These are phyloP conservation scores for Fonsecaea erecta DNA, from an alignment of 2,329 filamentous ascomycete species.

Conservation along the genomic window DNA sequence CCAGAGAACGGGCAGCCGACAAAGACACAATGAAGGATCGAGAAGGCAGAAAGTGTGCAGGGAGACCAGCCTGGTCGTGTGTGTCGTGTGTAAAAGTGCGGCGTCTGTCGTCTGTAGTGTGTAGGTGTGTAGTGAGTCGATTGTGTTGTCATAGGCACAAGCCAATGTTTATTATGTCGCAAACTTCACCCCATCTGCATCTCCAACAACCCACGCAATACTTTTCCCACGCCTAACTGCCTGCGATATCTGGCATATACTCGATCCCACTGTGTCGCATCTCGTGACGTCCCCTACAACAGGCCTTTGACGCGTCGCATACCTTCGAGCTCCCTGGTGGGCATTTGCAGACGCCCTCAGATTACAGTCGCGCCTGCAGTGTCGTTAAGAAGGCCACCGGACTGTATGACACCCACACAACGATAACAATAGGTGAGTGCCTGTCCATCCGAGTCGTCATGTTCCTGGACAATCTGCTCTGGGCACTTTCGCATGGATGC, in stretches of 20 bases:
- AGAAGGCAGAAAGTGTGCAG: neutral
- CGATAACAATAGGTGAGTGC: slow-evolving; percentile 9
- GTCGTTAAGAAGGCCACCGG: neutral
- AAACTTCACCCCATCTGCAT: neutral
- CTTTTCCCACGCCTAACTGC: neutral
- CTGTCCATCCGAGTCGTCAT: neutral
- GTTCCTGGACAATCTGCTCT: neutral
- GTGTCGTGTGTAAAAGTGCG: too few relatives aligned
- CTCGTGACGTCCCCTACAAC: neutral
- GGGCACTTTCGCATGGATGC: neutral
- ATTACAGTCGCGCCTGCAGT: slow-evolving; percentile 3
- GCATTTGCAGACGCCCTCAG: neutral
- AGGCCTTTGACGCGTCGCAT: slow-evolving; percentile 10
- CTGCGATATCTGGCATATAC: neutral
- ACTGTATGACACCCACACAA: slow-evolving; percentile 11
- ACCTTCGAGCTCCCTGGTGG: neutral
- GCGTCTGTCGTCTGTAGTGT: too few relatives aligned
- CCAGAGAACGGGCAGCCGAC: neutral
- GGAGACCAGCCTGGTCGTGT: neutral
- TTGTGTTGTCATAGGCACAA: slow-evolving; percentile 17
- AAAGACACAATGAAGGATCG: neutral
- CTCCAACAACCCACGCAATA: slow-evolving; percentile 6
- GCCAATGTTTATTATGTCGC: slow-evolving; percentile 21
- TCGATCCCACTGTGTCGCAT: neutral
- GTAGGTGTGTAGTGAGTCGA: too few relatives aligned